A percentile compares a stretch with the other conserved stretches of the same genome.
phyloP scores from a whole-genome alignment of 352 stramenopile species.

The Globisporangium mamillatum region DNA sequence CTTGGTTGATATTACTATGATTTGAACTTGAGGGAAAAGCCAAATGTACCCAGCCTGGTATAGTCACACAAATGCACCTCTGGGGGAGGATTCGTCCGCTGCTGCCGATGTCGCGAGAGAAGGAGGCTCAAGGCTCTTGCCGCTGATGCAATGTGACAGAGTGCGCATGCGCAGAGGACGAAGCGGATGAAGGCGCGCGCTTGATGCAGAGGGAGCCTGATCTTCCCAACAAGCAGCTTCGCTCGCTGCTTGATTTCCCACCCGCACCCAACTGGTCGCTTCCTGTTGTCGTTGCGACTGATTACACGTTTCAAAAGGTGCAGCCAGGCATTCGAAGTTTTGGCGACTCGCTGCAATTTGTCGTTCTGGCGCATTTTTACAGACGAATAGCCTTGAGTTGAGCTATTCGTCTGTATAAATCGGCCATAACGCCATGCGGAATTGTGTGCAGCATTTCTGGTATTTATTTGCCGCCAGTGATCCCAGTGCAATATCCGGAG shows the following conservation, averaged over 20 bases:
- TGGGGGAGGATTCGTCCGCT: background rate
- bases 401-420: no score
- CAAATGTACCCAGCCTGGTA: background rate
- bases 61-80: background rate
- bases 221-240: background rate
- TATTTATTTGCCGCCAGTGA: no score
- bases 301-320: no score
- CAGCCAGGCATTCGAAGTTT: no score
- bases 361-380: no score
- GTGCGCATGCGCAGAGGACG: background rate
- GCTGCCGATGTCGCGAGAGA: background rate
- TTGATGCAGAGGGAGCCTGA: background rate
- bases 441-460: no score
- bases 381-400: no score
- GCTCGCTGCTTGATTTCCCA: background rate
- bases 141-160: conserved; percentile 7
- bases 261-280: no score
- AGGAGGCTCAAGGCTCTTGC: background rate
- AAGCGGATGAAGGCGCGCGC: background rate
- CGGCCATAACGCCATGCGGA: no score
- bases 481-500: no score
- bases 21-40: background rate
- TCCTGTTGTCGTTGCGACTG: no score
- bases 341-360: no score
- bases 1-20: background rate